A percentile compares a stretch with the other conserved stretches of the same genome.
These are phyloP conservation scores for Bretziella fagacearum DNA, from an alignment of 2,329 filamentous ascomycete genomes.

Conservation along the genomic window DNA sequence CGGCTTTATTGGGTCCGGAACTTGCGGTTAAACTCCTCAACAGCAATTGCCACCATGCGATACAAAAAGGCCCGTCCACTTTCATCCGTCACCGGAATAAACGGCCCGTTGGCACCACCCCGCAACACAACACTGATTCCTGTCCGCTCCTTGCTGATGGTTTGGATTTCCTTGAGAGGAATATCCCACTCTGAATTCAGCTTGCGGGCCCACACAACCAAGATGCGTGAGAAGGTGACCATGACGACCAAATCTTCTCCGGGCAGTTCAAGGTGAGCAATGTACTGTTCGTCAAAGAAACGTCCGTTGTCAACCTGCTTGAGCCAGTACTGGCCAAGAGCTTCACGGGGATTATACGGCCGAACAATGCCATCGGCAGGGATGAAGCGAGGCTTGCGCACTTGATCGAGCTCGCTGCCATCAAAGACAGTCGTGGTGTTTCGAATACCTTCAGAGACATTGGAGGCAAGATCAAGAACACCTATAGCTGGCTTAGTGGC, in stretches of 20 bases:
- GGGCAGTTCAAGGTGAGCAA: constrained; percentile 85
- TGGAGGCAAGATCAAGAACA: constrained; percentile 90
- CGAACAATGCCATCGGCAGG: constrained; percentile 84
- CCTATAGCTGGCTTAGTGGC: constrained; percentile 95
- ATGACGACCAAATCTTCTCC: constrained; percentile 78
- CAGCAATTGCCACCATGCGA: constrained; percentile 46
- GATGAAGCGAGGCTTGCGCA: constrained; percentile 84
- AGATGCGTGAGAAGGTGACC: constrained; percentile 72
- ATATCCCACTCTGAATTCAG: constrained; percentile 92
- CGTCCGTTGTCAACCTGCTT: constrained; percentile 96
- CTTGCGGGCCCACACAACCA: constrained; percentile 75
- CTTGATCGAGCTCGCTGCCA: constrained; percentile 80
- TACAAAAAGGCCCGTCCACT: constrained; percentile 48
- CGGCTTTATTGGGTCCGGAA: constrained; percentile 25
- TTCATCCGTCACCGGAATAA: constrained; percentile 86
- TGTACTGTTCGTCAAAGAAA: constrained; percentile 95
- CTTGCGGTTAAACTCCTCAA: constrained; percentile 49
- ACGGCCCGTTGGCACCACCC: constrained; percentile 83
- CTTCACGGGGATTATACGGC: constrained; percentile 86
- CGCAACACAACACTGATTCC: constrained; percentile 79
- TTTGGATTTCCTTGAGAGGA: constrained; percentile 86
- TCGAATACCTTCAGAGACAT: constrained; percentile 90
- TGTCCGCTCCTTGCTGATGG: constrained; percentile 89
- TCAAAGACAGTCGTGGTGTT: constrained; percentile 99
- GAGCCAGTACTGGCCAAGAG: constrained; percentile 93